phyloP scores from a whole-genome alignment of 441 rosid genomes.

The Pelargonium cotyledonis region DNA sequence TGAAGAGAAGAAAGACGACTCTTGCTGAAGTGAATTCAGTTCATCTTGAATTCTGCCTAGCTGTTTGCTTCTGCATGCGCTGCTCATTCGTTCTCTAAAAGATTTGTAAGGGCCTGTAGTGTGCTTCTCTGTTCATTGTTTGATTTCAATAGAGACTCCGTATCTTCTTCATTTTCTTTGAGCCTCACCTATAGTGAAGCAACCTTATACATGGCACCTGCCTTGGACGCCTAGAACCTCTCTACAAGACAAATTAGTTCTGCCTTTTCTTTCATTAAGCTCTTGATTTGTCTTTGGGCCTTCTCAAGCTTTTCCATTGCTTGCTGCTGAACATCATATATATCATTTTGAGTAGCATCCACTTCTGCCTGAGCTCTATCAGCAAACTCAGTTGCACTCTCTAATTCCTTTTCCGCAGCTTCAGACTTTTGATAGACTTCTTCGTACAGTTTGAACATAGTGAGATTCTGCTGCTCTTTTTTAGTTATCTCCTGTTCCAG shows the following conservation, averaged over 20 bases:
- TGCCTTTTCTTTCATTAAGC: slow-evolving; percentile 58
- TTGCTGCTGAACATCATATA: slow-evolving; percentile 58
- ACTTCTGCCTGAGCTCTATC: slow-evolving; percentile 83
- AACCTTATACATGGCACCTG: slow-evolving; percentile 66
- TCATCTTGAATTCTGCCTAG: slow-evolving; percentile 71
- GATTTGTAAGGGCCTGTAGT: slow-evolving; percentile 68
- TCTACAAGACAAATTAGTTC: slow-evolving; percentile 53
- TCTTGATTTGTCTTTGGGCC: slow-evolving; percentile 63
- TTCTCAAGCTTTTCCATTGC: slow-evolving; percentile 94
- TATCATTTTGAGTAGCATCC: slow-evolving; percentile 66
- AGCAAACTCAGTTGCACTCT: slow-evolving; percentile 76
- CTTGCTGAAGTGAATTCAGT: slow-evolving; percentile 74
- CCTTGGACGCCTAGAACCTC: slow-evolving; percentile 52
- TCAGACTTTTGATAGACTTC: slow-evolving; percentile 74
- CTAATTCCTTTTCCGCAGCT: slow-evolving; percentile 74
- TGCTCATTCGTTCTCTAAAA: slow-evolving; percentile 71
- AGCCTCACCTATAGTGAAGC: slow-evolving; percentile 70
- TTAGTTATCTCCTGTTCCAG: slow-evolving; percentile 82
- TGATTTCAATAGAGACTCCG: slow-evolving; percentile 56
- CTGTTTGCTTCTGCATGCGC: slow-evolving; percentile 66
- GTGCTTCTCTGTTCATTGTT: slow-evolving; percentile 83
- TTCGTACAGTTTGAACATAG: slow-evolving; percentile 75
- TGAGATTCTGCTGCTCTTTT: slow-evolving; percentile 65
- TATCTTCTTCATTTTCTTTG: slow-evolving; percentile 86
- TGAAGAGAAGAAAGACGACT: slow-evolving; percentile 62